Evolutionary conservation across 352 stramenopile genomes (phyloP).

Genomic region (Globisporangium alternatum): DNA sequence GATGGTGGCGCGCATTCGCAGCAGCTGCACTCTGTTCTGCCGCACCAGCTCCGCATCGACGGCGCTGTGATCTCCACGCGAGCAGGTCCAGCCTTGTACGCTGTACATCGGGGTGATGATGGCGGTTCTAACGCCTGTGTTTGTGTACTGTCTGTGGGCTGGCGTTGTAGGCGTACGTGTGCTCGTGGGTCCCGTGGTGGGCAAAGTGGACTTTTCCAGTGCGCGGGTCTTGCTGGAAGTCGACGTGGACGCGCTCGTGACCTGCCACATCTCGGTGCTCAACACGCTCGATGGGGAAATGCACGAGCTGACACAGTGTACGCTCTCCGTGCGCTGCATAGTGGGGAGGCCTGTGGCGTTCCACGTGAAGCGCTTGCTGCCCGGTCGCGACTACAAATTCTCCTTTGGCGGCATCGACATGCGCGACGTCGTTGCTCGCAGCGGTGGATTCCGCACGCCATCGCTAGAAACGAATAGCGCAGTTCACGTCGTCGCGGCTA

Average conservation of each 20-base stretch:
- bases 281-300: conserved; percentile 37
- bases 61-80: conserved; percentile 20
- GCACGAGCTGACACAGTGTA: conserved; percentile 35
- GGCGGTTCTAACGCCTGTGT: not conserved
- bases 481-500: conserved; percentile 39
- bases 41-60: conserved; percentile 29
- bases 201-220: conserved; percentile 44
- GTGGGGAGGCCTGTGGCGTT: conserved; percentile 39
- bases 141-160: not conserved
- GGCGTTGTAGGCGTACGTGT: conserved; percentile 41
- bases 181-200: conserved; percentile 64
- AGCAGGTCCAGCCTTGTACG: not conserved
- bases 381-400: conserved; percentile 50
- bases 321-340: conserved; percentile 22
- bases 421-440: conserved; percentile 30
- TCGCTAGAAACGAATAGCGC: conserved; percentile 27
- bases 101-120: no score
- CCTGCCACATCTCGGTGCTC: conserved; percentile 46
- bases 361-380: conserved; percentile 36
- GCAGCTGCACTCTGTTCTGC: conserved; percentile 25
- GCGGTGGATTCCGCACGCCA: conserved; percentile 48
- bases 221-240: conserved; percentile 71
- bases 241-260: conserved; percentile 32
- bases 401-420: conserved; percentile 54
- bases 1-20: conserved; percentile 20